A percentile compares a stretch with the other conserved stretches of the same genome.
These are phyloP conservation scores for Amborella trichopoda DNA, from an alignment of 164 flowering plant genomes.

Conservation along the genomic window DNA sequence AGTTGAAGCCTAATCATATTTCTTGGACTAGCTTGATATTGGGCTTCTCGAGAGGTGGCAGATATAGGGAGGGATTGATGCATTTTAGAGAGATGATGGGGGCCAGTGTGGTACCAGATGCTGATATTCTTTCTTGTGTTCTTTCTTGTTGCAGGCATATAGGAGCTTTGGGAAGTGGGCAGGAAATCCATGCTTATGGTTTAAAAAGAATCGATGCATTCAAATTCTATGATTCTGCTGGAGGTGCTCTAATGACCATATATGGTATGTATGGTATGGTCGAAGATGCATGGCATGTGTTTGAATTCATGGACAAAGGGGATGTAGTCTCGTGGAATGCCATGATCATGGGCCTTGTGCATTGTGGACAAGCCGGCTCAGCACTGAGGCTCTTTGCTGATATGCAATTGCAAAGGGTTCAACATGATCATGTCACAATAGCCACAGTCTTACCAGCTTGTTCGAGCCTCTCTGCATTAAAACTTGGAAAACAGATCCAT, in stretches of 20 bases:
- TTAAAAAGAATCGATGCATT: constrained; percentile 9
- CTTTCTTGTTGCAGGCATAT: constrained; percentile 30
- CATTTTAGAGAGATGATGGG: constrained; percentile 34
- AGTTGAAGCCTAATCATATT: constrained; percentile 24
- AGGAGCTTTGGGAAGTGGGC: constrained; percentile 19
- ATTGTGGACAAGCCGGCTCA: constrained; percentile 15
- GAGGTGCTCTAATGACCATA: constrained; percentile 36
- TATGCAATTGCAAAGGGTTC: constrained; percentile 27
- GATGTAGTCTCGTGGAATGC: constrained; percentile 53
- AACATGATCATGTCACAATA: constrained; percentile 25
- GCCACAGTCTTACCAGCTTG: constrained; percentile 35
- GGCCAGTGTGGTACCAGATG: constrained; percentile 21
- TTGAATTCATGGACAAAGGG: constrained; percentile 29
- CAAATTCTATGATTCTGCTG: constrained; percentile 28
- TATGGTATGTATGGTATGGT: constrained; percentile 23
- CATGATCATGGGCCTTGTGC: constrained; percentile 33
- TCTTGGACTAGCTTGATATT: constrained; percentile 45
- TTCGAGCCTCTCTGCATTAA: constrained; percentile 9
- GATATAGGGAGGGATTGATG: constrained; percentile 24
- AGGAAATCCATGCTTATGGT: constrained; percentile 41
- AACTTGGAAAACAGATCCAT: constrained; percentile 40
- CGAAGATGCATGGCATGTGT: constrained; percentile 23
- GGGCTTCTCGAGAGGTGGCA: constrained; percentile 36
- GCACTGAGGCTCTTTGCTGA: constrained; percentile 26
- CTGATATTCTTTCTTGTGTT: constrained; percentile 32